Base-by-base conservation (phyloP, 2,329 filamentous ascomycete genomes). In the Tolypocladium pustulatum region DNA sequence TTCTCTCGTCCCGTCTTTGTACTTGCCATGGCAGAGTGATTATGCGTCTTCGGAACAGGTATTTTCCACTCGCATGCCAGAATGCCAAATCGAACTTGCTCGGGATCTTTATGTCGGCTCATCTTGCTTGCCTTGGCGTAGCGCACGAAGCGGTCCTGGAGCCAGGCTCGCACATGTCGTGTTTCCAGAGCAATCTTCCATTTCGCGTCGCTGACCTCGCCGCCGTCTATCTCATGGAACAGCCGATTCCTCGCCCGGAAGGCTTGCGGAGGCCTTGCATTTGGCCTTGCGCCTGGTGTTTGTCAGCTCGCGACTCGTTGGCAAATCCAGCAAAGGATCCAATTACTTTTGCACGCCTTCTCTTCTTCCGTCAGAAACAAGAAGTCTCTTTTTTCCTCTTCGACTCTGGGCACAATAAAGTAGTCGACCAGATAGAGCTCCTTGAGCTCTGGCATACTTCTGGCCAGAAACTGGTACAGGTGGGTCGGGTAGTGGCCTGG, bases 381-480 rank as follows among this genome's bases (percentile, higher is more conserved):
- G 37, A 37, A 8, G 6, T 34, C 27, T 27, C 32, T 40, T 41
- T 54, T 36, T 8, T 52, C 13, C 34, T 37, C 60, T 0, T 32
- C 22, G 4, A 54, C 20, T 54, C 69, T 71, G 8, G 70, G 70
- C 12, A 75, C 60, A 4, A 76, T 72, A 7, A 76, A 66, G 56
- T 75, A 77, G 61, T 79, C 76, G 27, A 79, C 65, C 53, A 79
- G 73, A 60, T 75, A 78, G 51, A 79, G 76, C 1, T 71, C 67
- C 58, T 77, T 71, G 7, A 79, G 66, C 17, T 73, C 75, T 1
- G 73, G 73, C 17, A 75, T 65, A 60, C 75, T 72, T 12, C 75
- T 66, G 2, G 74, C 70, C 8, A 77, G 66, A 37, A 79, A 76
- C 55, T 77, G 73, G 62, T 76, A 78, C 1, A 77, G 65, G 57